Evolutionary conservation across 148 eudicot genomes (phyloP).

Genomic region (Chenopodium album): DNA sequence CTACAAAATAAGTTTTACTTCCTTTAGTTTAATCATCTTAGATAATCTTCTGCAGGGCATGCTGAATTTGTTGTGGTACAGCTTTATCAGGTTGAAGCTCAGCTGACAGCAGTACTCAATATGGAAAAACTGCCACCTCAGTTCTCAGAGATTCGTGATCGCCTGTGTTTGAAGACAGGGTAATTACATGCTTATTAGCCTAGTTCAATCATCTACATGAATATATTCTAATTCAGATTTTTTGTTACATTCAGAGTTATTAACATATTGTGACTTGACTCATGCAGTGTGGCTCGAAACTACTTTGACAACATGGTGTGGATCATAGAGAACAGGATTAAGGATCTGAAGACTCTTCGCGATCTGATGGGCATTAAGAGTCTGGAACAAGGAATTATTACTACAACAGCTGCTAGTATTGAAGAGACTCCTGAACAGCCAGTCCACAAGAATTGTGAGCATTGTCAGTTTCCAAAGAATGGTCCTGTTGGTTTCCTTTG

Average conservation of each 20-base stretch:
- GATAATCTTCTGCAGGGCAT: conserved; percentile 5
- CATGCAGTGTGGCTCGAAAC: conserved; percentile 19
- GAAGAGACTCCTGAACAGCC: neutral
- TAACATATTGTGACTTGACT: neutral
- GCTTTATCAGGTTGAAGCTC: neutral
- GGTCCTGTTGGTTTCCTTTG: neutral
- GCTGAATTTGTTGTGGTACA: conserved; percentile 2
- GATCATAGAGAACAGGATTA: neutral
- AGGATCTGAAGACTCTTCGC: neutral
- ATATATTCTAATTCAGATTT: no score
- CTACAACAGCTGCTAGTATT: neutral
- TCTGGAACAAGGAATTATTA: neutral
- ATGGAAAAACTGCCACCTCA: neutral
- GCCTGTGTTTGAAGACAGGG: conserved; percentile 12
- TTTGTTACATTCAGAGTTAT: no score
- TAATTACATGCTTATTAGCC: neutral
- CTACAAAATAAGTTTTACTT: neutral
- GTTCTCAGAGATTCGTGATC: conserved; percentile 1
- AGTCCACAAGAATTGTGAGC: neutral
- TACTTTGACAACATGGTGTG: conserved; percentile 19
- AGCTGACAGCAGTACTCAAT: neutral
- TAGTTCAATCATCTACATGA: neutral
- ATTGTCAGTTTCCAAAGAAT: conserved; percentile 14
- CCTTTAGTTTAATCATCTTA: neutral
- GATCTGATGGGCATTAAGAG: neutral